Evolutionary conservation across 345 rosid genomes (phyloP).

Genomic region (Brassica napus): DNA sequence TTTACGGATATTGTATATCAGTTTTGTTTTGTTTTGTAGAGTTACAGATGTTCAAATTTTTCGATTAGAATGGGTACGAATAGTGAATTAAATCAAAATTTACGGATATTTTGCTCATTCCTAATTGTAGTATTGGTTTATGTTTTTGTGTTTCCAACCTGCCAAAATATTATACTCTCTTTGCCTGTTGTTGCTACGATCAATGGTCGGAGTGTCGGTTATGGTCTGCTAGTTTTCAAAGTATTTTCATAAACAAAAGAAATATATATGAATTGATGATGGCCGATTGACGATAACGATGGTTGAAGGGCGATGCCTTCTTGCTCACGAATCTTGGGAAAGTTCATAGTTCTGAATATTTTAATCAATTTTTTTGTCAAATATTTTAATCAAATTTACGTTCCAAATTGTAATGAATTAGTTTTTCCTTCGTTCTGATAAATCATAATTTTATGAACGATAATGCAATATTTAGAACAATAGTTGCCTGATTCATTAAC

Average conservation of each 20-base stretch:
- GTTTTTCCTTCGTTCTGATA: not conserved
- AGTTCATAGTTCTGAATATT: not conserved
- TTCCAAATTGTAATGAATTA: not conserved
- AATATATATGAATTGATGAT: not conserved
- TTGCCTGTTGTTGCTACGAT: slow-evolving; percentile 30
- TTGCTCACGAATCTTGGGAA: not conserved
- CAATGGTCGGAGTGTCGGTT: slow-evolving; percentile 35
- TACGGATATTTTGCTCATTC: too few species aligned
- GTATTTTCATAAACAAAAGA: not conserved
- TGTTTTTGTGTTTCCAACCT: not conserved
- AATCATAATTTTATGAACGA: not conserved
- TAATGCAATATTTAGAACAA: too few species aligned
- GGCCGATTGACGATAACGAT: not conserved
- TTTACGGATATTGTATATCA: too few species aligned
- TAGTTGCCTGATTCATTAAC: not conserved
- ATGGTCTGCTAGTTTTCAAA: slow-evolving; percentile 17
- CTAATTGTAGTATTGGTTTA: not conserved
- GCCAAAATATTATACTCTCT: not conserved
- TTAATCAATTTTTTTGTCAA: not conserved
- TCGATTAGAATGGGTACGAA: too few species aligned
- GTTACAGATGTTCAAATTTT: too few species aligned
- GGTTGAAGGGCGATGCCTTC: slow-evolving; percentile 12
- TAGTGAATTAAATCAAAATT: too few species aligned
- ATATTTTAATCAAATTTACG: not conserved
- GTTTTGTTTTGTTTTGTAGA: too few species aligned